Percentiles rank a stretch among this genome's conserved stretches.
Evolutionary conservation across 352 stramenopile genomes (phyloP).

Genomic region (Thraustotheca clavata): DNA sequence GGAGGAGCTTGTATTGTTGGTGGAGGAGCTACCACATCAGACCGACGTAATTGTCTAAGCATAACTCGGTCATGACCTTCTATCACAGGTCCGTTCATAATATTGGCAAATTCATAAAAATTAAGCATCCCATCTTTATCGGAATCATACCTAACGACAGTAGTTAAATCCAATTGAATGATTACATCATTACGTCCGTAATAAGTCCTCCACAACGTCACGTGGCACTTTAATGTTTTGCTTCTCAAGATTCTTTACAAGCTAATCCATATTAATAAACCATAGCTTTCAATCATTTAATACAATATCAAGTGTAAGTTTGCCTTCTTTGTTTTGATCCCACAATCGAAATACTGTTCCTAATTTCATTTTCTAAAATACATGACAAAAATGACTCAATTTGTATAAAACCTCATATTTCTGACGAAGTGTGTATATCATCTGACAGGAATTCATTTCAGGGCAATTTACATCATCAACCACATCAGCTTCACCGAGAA

Average conservation of each 20-base stretch:
- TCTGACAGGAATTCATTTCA: neutral
- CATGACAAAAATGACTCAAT: neutral
- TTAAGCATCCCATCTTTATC: slow-evolving; percentile 14
- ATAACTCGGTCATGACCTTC: slow-evolving; percentile 16
- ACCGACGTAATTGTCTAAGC: neutral
- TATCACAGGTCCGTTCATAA: slow-evolving; percentile 2
- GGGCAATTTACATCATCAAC: neutral
- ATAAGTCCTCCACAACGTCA: neutral
- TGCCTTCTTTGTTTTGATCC: slow-evolving; percentile 12
- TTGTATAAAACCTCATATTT: neutral
- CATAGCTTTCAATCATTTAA: neutral
- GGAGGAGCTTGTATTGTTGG: neutral
- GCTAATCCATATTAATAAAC: neutral
- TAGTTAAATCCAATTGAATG: neutral
- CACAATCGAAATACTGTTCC: slow-evolving; percentile 7
- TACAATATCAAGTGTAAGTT: slow-evolving; percentile 10
- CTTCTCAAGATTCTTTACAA: slow-evolving; percentile 12
- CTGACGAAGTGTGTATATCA: neutral
- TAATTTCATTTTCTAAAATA: slow-evolving; percentile 10
- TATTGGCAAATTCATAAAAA: slow-evolving; percentile 13
- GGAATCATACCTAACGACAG: slow-evolving; percentile 9
- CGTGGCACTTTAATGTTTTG: neutral
- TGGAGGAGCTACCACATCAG: neutral
- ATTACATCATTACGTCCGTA: slow-evolving; percentile 3
- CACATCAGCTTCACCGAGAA: neutral